Percentiles rank a stretch among this genome's conserved stretches.
phyloP scores from a whole-genome alignment of 495 filamentous ascomycete species.

The Penicillium cinerascens region DNA sequence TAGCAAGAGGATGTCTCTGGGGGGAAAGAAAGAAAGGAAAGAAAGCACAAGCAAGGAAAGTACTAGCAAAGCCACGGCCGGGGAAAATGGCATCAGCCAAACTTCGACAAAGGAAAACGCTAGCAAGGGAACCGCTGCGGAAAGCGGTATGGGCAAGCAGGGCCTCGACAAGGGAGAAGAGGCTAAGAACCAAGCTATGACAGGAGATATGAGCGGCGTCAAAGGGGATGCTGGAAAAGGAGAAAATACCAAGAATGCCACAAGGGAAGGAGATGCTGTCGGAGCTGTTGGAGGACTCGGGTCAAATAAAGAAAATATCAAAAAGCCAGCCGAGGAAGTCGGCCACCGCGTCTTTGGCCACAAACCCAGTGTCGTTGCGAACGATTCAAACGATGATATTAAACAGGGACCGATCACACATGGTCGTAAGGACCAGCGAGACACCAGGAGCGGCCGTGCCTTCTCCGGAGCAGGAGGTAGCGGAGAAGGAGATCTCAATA shows the following conservation, averaged over 20 bases:
- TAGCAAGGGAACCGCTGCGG: constrained; percentile 3
- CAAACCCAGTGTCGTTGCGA: not conserved
- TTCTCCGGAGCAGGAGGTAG: not conserved
- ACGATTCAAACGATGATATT: constrained; percentile 22
- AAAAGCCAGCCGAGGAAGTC: constrained; percentile 6
- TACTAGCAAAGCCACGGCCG: constrained; percentile 4
- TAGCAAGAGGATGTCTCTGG: constrained; percentile 17
- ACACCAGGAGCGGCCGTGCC: not conserved
- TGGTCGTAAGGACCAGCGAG: constrained; percentile 1
- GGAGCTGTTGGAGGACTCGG: constrained; percentile 3
- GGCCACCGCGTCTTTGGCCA: constrained; percentile 9
- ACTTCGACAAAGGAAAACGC: constrained; percentile 5
- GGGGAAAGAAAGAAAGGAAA: not conserved
- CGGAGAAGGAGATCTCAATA: not conserved
- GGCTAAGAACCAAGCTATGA: constrained; percentile 9
- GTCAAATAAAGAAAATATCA: constrained; percentile 2
- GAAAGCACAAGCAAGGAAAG: constrained; percentile 4
- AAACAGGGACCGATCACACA: constrained; percentile 20
- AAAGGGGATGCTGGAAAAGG: constrained; percentile 13
- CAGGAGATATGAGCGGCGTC: constrained; percentile 11
- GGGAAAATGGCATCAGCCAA: constrained; percentile 2
- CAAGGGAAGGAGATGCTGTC: not conserved
- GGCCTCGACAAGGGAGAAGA: constrained; percentile 9
- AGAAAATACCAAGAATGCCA: constrained; percentile 7
- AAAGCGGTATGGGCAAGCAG: constrained; percentile 11